Conservation (phyloP, 768 basidiomycete species). For the Phylloporus sp. region DNA sequence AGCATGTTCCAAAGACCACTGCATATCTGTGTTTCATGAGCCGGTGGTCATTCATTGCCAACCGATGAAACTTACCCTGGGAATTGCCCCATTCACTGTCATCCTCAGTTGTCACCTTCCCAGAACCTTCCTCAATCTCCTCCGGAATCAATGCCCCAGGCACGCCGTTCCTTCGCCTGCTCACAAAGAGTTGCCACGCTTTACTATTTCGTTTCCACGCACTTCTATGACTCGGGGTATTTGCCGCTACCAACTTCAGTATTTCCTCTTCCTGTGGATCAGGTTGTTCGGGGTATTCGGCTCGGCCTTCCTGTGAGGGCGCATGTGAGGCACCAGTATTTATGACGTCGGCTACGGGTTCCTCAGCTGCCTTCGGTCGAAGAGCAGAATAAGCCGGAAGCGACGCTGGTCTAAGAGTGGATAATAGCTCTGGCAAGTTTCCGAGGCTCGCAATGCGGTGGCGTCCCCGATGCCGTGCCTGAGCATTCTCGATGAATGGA, state of each 20-base stretch:
- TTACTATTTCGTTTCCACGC: conserved; percentile 62
- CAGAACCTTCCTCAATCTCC: conserved; percentile 31
- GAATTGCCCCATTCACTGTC: conserved; percentile 25
- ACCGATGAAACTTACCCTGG: conserved; percentile 19
- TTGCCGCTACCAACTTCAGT: conserved; percentile 60
- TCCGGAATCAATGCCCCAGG: conserved; percentile 33
- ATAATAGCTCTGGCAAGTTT: conserved; percentile 54
- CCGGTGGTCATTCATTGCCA: neutral
- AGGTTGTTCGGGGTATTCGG: conserved; percentile 23
- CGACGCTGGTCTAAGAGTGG: conserved; percentile 60
- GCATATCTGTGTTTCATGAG: conserved; percentile 21
- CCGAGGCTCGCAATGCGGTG: conserved; percentile 30
- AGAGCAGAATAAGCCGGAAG: conserved; percentile 64
- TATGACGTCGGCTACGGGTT: neutral
- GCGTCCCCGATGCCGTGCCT: conserved; percentile 23
- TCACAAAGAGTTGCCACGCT: conserved; percentile 61
- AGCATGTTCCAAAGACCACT: conserved; percentile 28
- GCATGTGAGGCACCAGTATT: neutral
- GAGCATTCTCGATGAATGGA: conserved; percentile 32
- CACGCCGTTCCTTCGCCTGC: conserved; percentile 28
- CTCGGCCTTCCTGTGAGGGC: conserved; percentile 1
- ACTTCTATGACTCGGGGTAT: conserved; percentile 67
- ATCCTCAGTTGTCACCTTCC: conserved; percentile 14
- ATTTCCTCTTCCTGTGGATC: conserved; percentile 52
- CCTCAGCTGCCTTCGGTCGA: conserved; percentile 26